These are phyloP conservation scores for Fagopyrum tataricum DNA, from an alignment of 148 eudicot genomes.

Conservation along the genomic window DNA sequence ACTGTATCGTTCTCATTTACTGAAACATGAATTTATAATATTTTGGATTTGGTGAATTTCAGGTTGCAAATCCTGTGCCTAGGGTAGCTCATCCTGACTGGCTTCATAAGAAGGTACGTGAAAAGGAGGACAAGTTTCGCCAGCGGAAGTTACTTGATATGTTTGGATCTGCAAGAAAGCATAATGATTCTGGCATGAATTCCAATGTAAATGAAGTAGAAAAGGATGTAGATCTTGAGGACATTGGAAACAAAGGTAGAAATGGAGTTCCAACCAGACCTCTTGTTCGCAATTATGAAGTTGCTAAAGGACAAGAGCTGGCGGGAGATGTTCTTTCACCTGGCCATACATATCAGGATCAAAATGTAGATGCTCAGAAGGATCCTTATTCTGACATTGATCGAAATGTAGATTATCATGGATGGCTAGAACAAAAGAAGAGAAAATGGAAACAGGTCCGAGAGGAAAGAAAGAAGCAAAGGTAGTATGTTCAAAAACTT, in stretches of 20 bases:
- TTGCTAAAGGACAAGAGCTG: constrained; percentile 25
- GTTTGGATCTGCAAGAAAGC: constrained; percentile 41
- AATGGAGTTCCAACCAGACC: constrained; percentile 42
- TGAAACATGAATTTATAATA: constrained; percentile 1
- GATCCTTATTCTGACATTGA: constrained; percentile 38
- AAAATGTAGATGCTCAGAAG: constrained; percentile 25
- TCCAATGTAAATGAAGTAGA: constrained; percentile 27
- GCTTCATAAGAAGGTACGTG: constrained; percentile 91
- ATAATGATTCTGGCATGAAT: constrained; percentile 22
- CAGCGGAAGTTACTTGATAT: constrained; percentile 80
- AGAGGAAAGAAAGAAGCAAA: constrained; percentile 72
- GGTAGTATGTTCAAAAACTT: constrained; percentile 26
- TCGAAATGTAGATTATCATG: constrained; percentile 68
- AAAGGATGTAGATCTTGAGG: constrained; percentile 66
- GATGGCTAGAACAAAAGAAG: constrained; percentile 87
- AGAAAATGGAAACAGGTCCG: constrained; percentile 87
- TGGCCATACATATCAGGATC: constrained; percentile 22
- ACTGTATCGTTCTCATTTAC: constrained; percentile 9
- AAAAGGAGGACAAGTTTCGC: constrained; percentile 92
- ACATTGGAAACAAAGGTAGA: constrained; percentile 49
- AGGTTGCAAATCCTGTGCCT: constrained; percentile 97
- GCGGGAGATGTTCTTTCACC: constrained; percentile 22
- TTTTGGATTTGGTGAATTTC: constrained; percentile 13
- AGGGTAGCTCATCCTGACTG: constrained; percentile 99
- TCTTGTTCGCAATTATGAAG: constrained; percentile 55